Evolutionary conservation across 495 filamentous ascomycete species (phyloP), one percentile per base, ranked within the genome.

Genomic region (Aspergillus egyptiacus): DNA sequence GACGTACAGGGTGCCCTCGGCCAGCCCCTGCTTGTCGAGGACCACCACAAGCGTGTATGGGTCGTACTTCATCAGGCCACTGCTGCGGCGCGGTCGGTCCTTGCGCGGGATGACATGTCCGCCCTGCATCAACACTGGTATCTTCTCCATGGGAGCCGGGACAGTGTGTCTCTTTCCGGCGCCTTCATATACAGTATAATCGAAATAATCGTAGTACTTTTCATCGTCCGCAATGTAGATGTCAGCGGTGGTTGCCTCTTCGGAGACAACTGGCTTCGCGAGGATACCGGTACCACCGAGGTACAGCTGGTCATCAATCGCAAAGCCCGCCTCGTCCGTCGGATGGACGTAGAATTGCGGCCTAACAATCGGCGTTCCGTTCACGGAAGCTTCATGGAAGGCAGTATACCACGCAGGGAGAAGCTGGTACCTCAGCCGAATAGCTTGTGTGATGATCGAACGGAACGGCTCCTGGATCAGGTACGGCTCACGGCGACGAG

Each of bases 321-420:
- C 81, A 54, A 96, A 91, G 30, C 89, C 89, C 31, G 73, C 74
- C 65, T 95, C 89, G 58, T 95, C 90, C n/a, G 73, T 66, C 0
- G 93, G 94, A 61, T 95, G 88, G 17, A 85, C 83, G 66, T 90
- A 95, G 71, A 87, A 97, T 59, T 95, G 85, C 8, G 93, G 93
- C 35, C 88, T 78, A 51, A 97, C 71, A 60, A 98, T 91, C 11
- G 93, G 93, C 20, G 78, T 85, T 36, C 91, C 94, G 31, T 85
- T 82, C 31, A 81, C 72, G 53, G 82, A 82, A 9, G 93, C 89
- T 58, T 91, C 82, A 48, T 91, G 88, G 78, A 97, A 98, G 14
- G 89, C 89, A 9, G 91, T 96, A 60, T 98, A 98, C 93, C 91
- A 97, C 9, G 87, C 80, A 10, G 93, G 93, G 17, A 98, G 77